phyloP scores from a whole-genome alignment of 176 grass and related monocot species.

The Cenchrus americanus region DNA sequence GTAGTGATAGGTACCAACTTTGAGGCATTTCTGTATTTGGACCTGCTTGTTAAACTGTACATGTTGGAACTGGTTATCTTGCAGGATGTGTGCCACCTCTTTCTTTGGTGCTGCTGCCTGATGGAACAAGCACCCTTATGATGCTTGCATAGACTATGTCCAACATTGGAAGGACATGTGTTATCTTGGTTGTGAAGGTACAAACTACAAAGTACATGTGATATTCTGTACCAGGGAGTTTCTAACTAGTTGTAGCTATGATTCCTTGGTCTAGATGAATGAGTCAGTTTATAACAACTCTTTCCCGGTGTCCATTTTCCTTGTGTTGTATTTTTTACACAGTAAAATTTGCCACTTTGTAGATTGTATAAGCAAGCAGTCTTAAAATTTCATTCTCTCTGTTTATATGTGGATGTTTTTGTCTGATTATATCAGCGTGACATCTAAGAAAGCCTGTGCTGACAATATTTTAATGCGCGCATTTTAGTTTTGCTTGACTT shows the following conservation, averaged over 20 bases:
- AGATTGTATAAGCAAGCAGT: conserved; percentile 19
- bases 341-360: conserved; percentile 24
- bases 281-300: conserved; percentile 13
- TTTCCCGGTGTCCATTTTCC: conserved; percentile 6
- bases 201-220: conserved; percentile 31
- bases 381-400: conserved; percentile 26
- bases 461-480: neutral
- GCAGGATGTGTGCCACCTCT: conserved; percentile 9
- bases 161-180: conserved; percentile 7
- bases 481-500: neutral
- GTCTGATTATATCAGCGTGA: neutral
- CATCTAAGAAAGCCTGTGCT: neutral
- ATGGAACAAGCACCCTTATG: conserved; percentile 27
- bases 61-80: conserved; percentile 29
- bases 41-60: conserved; percentile 9
- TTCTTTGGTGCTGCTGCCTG: conserved; percentile 20
- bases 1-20: neutral
- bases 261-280: conserved; percentile 38
- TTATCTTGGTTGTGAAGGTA: conserved; percentile 19
- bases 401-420: conserved; percentile 21
- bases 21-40: conserved; percentile 18
- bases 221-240: conserved; percentile 11
- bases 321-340: conserved; percentile 25
- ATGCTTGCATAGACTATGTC: conserved; percentile 7
- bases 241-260: conserved; percentile 23